These are phyloP conservation scores for Stylonectria norvegica DNA, from an alignment of 2,329 filamentous ascomycete genomes.

Conservation along the genomic window DNA sequence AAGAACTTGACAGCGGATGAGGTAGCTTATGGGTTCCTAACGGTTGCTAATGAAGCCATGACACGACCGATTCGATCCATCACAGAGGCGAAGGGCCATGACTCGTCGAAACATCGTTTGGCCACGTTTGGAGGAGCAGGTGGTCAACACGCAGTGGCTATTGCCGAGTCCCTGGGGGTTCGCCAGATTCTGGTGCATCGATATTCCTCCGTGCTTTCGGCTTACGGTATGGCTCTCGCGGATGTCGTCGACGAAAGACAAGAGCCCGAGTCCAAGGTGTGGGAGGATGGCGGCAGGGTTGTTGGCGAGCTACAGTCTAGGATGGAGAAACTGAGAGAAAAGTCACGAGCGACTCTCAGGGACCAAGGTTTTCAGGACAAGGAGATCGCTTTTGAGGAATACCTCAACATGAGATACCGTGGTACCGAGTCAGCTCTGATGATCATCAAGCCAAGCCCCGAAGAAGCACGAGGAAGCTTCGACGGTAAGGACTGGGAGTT, in stretches of 20 bases:
- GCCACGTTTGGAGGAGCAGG: slow-evolving; percentile 91
- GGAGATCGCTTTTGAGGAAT: slow-evolving; percentile 82
- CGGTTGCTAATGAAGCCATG: slow-evolving; percentile 90
- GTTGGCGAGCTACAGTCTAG: slow-evolving; percentile 64
- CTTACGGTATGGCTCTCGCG: slow-evolving; percentile 88
- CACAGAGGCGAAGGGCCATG: slow-evolving; percentile 88
- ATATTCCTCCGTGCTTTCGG: slow-evolving; percentile 85
- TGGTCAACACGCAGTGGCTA: slow-evolving; percentile 88
- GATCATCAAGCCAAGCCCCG: slow-evolving; percentile 69
- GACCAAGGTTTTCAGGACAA: slow-evolving; percentile 76
- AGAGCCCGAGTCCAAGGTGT: slow-evolving; percentile 65
- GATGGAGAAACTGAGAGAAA: slow-evolving; percentile 76
- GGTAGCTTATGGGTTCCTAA: slow-evolving; percentile 84
- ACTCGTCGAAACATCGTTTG: slow-evolving; percentile 84
- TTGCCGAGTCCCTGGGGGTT: slow-evolving; percentile 80
- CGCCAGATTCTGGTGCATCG: slow-evolving; percentile 80
- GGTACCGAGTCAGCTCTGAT: slow-evolving; percentile 90
- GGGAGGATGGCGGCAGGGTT: slow-evolving; percentile 56
- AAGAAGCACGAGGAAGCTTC: slow-evolving; percentile 58
- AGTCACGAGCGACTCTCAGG: slow-evolving; percentile 62
- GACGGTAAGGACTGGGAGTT: slow-evolving; percentile 74
- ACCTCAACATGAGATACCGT: slow-evolving; percentile 89
- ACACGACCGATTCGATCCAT: slow-evolving; percentile 83
- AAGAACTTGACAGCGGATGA: slow-evolving; percentile 75
- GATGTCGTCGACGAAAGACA: slow-evolving; percentile 92